Conservation (phyloP, 176 grass and related monocot genomes). For the Avena sativa region DNA sequence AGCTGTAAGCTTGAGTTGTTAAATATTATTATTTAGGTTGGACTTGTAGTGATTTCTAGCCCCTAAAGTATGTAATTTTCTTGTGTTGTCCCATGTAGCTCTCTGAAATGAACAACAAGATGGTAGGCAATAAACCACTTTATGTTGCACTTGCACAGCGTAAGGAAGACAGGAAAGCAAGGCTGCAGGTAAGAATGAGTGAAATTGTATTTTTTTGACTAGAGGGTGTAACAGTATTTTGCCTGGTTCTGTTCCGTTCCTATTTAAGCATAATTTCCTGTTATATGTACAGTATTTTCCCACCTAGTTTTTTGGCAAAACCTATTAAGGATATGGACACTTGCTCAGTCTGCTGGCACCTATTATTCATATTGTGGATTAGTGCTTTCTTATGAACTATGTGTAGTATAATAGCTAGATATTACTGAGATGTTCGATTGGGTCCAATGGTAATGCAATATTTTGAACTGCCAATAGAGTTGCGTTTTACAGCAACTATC, state of each 20-base stretch:
- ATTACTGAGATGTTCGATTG: background rate
- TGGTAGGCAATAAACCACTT: conserved; percentile 86
- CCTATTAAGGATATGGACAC: background rate
- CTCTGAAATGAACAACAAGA: conserved; percentile 80
- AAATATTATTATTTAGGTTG: background rate
- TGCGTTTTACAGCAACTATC: background rate
- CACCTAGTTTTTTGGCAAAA: background rate
- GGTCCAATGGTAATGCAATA: background rate
- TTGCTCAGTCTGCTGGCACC: background rate
- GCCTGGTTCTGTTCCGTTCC: background rate
- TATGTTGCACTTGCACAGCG: conserved; percentile 89
- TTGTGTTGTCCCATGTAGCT: conserved; percentile 55
- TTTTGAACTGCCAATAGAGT: background rate
- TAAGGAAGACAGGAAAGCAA: conserved; percentile 93
- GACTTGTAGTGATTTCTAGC: background rate
- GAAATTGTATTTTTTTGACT: background rate
- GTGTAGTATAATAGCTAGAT: background rate
- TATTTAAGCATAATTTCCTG: background rate
- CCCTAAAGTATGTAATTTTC: conserved; percentile 28
- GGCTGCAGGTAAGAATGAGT: conserved; percentile 57
- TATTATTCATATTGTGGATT: background rate
- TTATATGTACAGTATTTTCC: background rate
- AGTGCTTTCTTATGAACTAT: background rate
- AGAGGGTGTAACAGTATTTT: background rate
- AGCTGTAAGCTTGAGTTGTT: conserved; percentile 65